Base-by-base conservation (phyloP, 2,329 filamentous ascomycete genomes). In the Xenoacremonium recifei region DNA sequence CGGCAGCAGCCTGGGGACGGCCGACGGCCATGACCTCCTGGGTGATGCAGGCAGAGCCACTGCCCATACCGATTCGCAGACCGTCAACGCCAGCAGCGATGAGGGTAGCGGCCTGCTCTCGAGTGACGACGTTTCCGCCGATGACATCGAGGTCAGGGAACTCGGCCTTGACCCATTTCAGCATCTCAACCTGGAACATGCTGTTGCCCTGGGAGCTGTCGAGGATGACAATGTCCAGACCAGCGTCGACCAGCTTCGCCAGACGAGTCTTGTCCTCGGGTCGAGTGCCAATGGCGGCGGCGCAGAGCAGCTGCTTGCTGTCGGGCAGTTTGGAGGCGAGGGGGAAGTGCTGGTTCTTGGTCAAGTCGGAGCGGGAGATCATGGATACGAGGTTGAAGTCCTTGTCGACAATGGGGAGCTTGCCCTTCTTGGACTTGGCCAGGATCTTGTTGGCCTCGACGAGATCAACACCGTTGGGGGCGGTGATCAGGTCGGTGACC, bases 21-120 rank as follows among this genome's bases (percentile, higher is more conserved):
- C 95, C 93, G 37, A 99, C 92, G 56, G 93, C 93, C 93, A 99
- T 99, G 64, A 99, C 95, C 73, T 99, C 93, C 72, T 99, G 93
- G 42, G 93, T 99, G 59, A 99, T 99, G 71, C 93, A 99, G 63
- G 93, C 93, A 63, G 89, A 95, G 63, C 93, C 93, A 64, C 89
- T 95, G 57, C 93, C 93, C 93, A 99, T 99, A 65, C 93, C 93
- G 63, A 99, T 99, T 65, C 93, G 89, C 57, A 99, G 82, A 66
- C 93, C 95, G 65, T 99, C 93, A 45, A 89, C 92, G 64, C 93
- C 93, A 54, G 92, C 93, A 48, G 87, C 89, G 61, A 99, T 97
- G 55, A 99, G 75, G 49, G 80, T 75, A 39, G 95, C 93, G 54
- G 93, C 93, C 76, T 99, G 93, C 67, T 97, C 92, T 41, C 92